Conservation (phyloP, 2,329 filamentous ascomycete species). For the Pestalotiopsis sp. region DNA sequence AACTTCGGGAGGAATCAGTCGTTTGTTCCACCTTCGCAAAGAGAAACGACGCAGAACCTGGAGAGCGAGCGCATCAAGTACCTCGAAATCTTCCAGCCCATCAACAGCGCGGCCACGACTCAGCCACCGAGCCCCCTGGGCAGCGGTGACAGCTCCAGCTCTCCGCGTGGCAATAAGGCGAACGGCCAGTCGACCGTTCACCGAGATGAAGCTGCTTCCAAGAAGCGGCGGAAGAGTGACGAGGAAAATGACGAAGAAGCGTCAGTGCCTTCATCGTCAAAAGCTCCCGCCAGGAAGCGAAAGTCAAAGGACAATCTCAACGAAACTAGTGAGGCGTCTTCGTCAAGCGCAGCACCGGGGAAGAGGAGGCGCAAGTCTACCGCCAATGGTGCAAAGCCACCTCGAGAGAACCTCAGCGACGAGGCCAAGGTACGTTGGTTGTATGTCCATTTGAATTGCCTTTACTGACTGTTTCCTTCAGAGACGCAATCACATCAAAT, state of each 20-base stretch:
- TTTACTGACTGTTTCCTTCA: background rate
- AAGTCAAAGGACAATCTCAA: constrained; percentile 48
- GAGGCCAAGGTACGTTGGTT: constrained; percentile 1
- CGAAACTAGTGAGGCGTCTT: constrained; percentile 35
- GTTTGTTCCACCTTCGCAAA: constrained; percentile 58
- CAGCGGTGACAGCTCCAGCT: constrained; percentile 23
- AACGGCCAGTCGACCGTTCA: constrained; percentile 31
- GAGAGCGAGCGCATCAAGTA: constrained; percentile 57
- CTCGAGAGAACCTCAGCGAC: constrained; percentile 72
- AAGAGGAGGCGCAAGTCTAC: constrained; percentile 56
- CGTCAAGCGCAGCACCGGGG: constrained; percentile 32
- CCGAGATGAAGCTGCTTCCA: constrained; percentile 43
- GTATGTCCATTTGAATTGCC: background rate
- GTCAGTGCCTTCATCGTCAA: constrained; percentile 20
- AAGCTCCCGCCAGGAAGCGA: constrained; percentile 42
- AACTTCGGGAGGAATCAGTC: constrained; percentile 59
- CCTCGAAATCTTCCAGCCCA: constrained; percentile 59
- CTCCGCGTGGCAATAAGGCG: constrained; percentile 25
- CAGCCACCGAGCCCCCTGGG: constrained; percentile 57
- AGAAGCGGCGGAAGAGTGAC: constrained; percentile 58
- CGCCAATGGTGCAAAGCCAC: constrained; percentile 42
- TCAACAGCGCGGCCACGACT: constrained; percentile 60
- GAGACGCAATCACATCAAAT: constrained; percentile 68
- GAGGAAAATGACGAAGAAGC: constrained; percentile 43
- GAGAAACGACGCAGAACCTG: constrained; percentile 60